Evolutionary conservation across 805 yeast genomes (phyloP), one percentile per base, ranked within the genome.

Genomic region (Limtongozyma cylindracea): DNA sequence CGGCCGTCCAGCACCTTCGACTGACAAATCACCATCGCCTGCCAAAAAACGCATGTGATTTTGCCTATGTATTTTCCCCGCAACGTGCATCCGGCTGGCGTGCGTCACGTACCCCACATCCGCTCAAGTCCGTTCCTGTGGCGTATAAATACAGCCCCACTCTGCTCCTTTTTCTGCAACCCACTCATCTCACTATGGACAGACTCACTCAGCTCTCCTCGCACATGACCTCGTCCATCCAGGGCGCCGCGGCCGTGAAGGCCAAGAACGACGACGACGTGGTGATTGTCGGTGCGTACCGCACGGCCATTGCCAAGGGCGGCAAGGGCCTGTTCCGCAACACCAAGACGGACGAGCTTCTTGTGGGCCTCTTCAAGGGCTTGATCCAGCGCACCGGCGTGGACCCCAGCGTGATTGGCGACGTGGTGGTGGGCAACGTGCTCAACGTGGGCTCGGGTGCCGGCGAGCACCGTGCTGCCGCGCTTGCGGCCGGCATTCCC

Each of bases 381-480:
- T 57, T 74, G 29, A 40, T 82, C 26, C 53, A 57, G 26, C 56
- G 55, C 29, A 45, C 62, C 19, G 47, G 52, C 20, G 47, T 61
- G 20, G 65, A 61, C 32, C 43, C 46, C 15, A 29, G 34, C 25
- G 39, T 64, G 31, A 67, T 84, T 28, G 91, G 72, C 34, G 95
- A 84, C 37, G 69, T 84, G 26, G 70, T 70, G 16, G 69, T 77
- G 29, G 96, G 96, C 32, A 84, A 84, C 43, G 95, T 84, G 13
- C 58, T 82, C 39, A 78, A 82, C 50, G 61, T 64, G 21, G 93
- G 92, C 22, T 91, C 95, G 12, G 96, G 95, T 35, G 93, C 88
- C 24, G 71, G 72, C 25, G 95, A 82, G 48, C 92, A 77, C 48
- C 58, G 96, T 34, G 93, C 91, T 21, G 94, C 95, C 19, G 56